phyloP scores from a whole-genome alignment of 2,329 filamentous ascomycete species.

The Fusarium vanettenii region DNA sequence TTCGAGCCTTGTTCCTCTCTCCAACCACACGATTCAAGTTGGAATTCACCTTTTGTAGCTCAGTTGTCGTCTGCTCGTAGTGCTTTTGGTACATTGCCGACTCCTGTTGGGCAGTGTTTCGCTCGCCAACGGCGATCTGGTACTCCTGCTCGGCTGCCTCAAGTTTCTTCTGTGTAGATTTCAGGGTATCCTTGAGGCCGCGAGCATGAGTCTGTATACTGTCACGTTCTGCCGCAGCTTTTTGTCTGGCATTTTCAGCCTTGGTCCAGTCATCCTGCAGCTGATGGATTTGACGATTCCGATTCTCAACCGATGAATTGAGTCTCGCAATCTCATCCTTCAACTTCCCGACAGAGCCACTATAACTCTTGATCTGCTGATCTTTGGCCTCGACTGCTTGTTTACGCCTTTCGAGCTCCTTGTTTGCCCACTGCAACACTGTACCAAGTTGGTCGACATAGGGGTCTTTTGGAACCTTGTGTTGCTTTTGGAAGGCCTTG shows the following conservation, averaged over 20 bases:
- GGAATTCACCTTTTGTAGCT: not conserved
- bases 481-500: slow-evolving; percentile 1
- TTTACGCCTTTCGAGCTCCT: not conserved
- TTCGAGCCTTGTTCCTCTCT: not conserved
- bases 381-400: not conserved
- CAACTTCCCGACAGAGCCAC: not conserved
- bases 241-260: not conserved
- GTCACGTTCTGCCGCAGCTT: not conserved
- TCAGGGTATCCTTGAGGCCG: not conserved
- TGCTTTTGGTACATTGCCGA: not conserved
- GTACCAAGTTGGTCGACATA: not conserved
- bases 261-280: not conserved
- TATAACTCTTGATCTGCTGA: not conserved
- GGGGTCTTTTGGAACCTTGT: not conserved
- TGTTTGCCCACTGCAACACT: not conserved
- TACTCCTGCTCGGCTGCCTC: not conserved
- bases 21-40: not conserved
- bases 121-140: not conserved
- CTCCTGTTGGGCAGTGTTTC: not conserved
- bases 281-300: not conserved
- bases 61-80: not conserved
- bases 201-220: not conserved
- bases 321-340: not conserved
- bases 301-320: not conserved
- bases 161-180: not conserved